Conservation (phyloP, 495 filamentous ascomycete species). For the Trichocladium antarcticum region DNA sequence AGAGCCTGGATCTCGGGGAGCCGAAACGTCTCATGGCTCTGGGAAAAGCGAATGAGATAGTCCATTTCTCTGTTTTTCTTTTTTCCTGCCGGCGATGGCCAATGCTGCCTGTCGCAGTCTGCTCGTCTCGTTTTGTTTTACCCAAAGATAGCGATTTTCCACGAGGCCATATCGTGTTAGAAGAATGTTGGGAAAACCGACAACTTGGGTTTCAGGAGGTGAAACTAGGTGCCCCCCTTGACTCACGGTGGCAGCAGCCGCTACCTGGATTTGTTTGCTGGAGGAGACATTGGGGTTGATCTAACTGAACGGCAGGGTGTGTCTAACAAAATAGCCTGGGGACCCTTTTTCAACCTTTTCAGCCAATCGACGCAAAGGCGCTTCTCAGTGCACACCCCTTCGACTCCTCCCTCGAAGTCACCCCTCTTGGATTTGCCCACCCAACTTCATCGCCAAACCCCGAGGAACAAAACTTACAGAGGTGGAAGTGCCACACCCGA, state of each 20-base stretch:
- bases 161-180: not conserved
- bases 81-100: not conserved
- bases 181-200: too few relatives aligned
- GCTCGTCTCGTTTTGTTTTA: too few relatives aligned
- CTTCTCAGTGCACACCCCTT: not conserved
- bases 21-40: slow-evolving; percentile 83
- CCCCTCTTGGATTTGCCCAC: not conserved
- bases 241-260: not conserved
- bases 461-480: not conserved
- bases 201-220: not conserved
- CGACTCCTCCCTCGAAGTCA: not conserved
- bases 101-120: not conserved
- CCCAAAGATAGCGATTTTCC: not conserved
- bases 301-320: slow-evolving; percentile 6
- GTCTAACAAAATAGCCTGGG: not conserved
- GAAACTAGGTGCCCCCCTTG: not conserved
- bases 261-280: not conserved
- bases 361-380: not conserved
- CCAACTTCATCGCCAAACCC: not conserved
- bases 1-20: slow-evolving; percentile 75
- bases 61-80: slow-evolving; percentile 41
- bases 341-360: not conserved
- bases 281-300: slow-evolving; percentile 5
- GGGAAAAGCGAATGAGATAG: slow-evolving; percentile 83
- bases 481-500: not conserved